Evolutionary conservation across 345 rosid genomes (phyloP).

Genomic region (Stellera chamaejasme): DNA sequence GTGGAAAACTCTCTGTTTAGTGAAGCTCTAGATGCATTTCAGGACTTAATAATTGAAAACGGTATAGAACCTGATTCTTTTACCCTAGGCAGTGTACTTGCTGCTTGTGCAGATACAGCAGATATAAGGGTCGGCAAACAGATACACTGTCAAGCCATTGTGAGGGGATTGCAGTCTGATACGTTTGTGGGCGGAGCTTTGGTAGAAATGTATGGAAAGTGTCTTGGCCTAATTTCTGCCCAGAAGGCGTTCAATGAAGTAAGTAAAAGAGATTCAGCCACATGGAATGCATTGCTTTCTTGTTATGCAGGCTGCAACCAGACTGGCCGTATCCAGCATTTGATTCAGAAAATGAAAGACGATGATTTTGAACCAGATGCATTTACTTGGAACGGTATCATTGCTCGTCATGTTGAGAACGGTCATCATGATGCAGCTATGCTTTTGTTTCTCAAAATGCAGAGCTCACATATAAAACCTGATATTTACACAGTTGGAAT

Average conservation of each 20-base stretch:
- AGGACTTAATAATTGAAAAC: slow-evolving; percentile 27
- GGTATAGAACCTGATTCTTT: slow-evolving; percentile 36
- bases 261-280: slow-evolving; percentile 23
- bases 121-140: slow-evolving; percentile 34
- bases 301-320: slow-evolving; percentile 45
- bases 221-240: slow-evolving; percentile 25
- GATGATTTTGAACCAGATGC: slow-evolving; percentile 46
- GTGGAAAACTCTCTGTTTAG: slow-evolving; percentile 30
- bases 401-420: slow-evolving; percentile 43
- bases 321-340: slow-evolving; percentile 17
- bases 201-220: slow-evolving; percentile 49
- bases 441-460: slow-evolving; percentile 31
- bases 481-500: slow-evolving; percentile 43
- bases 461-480: slow-evolving; percentile 20
- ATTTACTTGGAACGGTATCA: slow-evolving; percentile 48
- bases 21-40: slow-evolving; percentile 38
- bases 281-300: slow-evolving; percentile 53
- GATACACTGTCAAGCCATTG: slow-evolving; percentile 38
- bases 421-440: slow-evolving; percentile 31
- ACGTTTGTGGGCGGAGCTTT: slow-evolving; percentile 57
- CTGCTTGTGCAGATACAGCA: slow-evolving; percentile 42
- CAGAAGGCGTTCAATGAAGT: slow-evolving; percentile 38
- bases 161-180: slow-evolving; percentile 37
- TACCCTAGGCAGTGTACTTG: slow-evolving; percentile 51
- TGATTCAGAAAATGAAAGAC: slow-evolving; percentile 34